phyloP scores from a whole-genome alignment of 2,329 filamentous ascomycete genomes.

The Colletotrichum lindemuthianum region DNA sequence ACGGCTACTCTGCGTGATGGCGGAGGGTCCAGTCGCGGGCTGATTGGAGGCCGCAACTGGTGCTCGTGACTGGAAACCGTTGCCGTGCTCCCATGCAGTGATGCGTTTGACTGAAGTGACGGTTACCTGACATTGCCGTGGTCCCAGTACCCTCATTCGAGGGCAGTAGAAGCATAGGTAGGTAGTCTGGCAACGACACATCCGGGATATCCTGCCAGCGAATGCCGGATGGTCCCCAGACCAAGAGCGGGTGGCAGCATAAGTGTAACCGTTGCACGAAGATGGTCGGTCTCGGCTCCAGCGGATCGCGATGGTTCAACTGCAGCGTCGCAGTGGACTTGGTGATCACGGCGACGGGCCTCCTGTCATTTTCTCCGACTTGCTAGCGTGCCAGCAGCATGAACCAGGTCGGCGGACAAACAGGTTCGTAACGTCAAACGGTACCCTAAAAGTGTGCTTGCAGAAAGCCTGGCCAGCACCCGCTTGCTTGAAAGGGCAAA shows the following conservation, averaged over 20 bases:
- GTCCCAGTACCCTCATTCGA: too few relatives aligned
- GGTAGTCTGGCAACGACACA: not conserved
- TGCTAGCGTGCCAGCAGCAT: not conserved
- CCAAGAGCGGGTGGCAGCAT: slow-evolving; percentile 8
- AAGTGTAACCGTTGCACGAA: slow-evolving; percentile 4
- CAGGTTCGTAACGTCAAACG: slow-evolving; percentile 7
- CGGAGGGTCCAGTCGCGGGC: not conserved
- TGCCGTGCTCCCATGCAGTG: slow-evolving; percentile 5
- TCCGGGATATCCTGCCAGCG: slow-evolving; percentile 4
- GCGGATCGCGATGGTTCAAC: slow-evolving; percentile 16
- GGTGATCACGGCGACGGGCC: slow-evolving; percentile 20
- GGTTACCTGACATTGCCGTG: too few relatives aligned
- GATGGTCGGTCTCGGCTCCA: slow-evolving; percentile 9
- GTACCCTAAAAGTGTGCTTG: slow-evolving; percentile 10
- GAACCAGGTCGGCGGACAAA: not conserved
- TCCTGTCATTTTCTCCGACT: slow-evolving; percentile 21
- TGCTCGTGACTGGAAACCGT: slow-evolving; percentile 14
- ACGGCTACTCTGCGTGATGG: too few relatives aligned
- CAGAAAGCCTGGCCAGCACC: slow-evolving; percentile 2
- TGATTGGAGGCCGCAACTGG: slow-evolving; percentile 13
- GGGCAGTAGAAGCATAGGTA: too few relatives aligned
- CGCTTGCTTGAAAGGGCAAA: slow-evolving; percentile 5
- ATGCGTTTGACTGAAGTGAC: slow-evolving; percentile 13
- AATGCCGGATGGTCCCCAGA: slow-evolving; percentile 2
- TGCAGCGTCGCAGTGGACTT: slow-evolving; percentile 25